Conservation (phyloP, 768 basidiomycete genomes). For the Boletus sp. region DNA sequence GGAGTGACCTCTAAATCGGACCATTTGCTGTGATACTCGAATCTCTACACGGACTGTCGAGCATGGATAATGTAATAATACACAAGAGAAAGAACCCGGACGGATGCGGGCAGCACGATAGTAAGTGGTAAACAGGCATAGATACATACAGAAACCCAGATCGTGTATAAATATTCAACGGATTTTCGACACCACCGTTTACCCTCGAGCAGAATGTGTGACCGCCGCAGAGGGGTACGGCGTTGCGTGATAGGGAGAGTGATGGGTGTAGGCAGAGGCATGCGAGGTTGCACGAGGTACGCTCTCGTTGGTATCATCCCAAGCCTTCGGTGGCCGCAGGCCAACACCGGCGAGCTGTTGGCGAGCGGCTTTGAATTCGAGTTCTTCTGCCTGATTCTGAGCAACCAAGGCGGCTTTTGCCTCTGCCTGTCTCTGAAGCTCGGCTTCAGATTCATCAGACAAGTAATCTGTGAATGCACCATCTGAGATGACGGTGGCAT, state of each 20-base stretch:
- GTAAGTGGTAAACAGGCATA: conserved; percentile 21
- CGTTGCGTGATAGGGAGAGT: conserved; percentile 28
- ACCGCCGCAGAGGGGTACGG: conserved; percentile 25
- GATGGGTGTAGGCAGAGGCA: conserved; percentile 22
- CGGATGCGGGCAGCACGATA: conserved; percentile 15
- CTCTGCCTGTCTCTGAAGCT: conserved; percentile 83
- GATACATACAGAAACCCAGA: conserved; percentile 20
- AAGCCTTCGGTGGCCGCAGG: conserved; percentile 71
- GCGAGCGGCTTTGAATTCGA: conserved; percentile 77
- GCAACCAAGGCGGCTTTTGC: conserved; percentile 71
- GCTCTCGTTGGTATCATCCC: conserved; percentile 53
- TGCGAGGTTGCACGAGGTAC: conserved; percentile 26
- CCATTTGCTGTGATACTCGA: not conserved
- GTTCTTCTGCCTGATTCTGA: conserved; percentile 77
- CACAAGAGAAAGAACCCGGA: conserved; percentile 20
- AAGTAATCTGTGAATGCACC: conserved; percentile 88
- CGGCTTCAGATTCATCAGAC: conserved; percentile 90
- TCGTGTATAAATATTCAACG: conserved; percentile 20
- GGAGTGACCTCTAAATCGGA: conserved; percentile 12
- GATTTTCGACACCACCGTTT: conserved; percentile 5
- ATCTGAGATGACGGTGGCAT: conserved; percentile 79
- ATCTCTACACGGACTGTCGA: conserved; percentile 4
- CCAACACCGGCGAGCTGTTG: conserved; percentile 74
- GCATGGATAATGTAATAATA: conserved; percentile 16
- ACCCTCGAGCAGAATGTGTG: conserved; percentile 31